Percentiles rank a stretch among this genome's conserved stretches.
These are phyloP conservation scores for Allantophomopsis lycopodina DNA, from an alignment of 2,329 filamentous ascomycete genomes.

Conservation along the genomic window DNA sequence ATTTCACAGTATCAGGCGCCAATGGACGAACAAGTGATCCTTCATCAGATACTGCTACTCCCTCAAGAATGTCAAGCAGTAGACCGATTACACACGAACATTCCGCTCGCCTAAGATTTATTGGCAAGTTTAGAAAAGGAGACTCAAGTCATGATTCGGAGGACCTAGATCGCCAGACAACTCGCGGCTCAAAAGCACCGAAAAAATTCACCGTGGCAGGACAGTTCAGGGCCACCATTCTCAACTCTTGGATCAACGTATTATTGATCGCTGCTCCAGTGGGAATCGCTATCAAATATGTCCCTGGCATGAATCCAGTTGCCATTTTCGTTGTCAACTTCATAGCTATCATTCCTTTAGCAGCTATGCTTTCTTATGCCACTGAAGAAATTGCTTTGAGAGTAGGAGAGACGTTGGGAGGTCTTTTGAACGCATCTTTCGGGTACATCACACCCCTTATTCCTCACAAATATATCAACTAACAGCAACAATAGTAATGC, in stretches of 20 bases:
- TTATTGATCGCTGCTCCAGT: constrained; percentile 65
- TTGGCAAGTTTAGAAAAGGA: neutral
- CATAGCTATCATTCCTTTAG: constrained; percentile 81
- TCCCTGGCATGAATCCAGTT: constrained; percentile 36
- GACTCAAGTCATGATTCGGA: neutral
- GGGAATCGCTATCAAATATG: constrained; percentile 64
- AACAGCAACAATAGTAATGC: constrained; percentile 44
- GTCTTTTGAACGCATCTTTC: constrained; percentile 81
- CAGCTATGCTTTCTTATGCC: constrained; percentile 73
- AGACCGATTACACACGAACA: neutral
- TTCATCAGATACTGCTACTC: neutral
- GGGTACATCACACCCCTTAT: constrained; percentile 35
- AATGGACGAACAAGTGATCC: neutral
- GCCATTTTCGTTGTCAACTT: constrained; percentile 83
- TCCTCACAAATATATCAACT: constrained; percentile 12
- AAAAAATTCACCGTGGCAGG: constrained; percentile 41
- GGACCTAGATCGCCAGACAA: neutral
- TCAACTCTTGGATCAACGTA: constrained; percentile 80
- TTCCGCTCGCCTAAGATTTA: neutral
- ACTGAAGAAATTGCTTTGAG: constrained; percentile 81
- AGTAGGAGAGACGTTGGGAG: constrained; percentile 75
- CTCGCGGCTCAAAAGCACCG: neutral
- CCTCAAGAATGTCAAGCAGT: neutral
- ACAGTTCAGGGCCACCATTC: constrained; percentile 60
- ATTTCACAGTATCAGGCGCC: neutral